A percentile compares a stretch with the other conserved stretches of the same genome.
Evolutionary conservation across 352 stramenopile species (phyloP).

Genomic region (Phytophthora tentaculata): DNA sequence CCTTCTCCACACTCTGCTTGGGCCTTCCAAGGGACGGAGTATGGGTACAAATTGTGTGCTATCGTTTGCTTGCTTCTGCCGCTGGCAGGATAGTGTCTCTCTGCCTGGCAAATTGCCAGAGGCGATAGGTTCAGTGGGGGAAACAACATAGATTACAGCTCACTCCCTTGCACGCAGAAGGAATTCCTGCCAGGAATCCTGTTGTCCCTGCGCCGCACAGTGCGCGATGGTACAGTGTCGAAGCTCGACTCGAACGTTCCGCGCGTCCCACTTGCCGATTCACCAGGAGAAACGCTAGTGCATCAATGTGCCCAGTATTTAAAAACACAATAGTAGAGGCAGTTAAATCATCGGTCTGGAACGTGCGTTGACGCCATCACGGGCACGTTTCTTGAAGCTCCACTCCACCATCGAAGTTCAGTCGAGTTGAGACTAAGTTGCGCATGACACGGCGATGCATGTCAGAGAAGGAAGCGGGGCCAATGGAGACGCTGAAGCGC

Average conservation of each 20-base stretch:
- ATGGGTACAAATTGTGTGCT: conserved; percentile 17
- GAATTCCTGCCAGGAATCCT: too few species aligned
- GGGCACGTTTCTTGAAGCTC: conserved; percentile 2
- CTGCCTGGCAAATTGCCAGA: background rate
- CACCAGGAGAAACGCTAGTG: too few species aligned
- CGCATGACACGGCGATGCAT: too few species aligned
- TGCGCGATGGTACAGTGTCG: background rate
- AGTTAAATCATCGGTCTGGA: background rate
- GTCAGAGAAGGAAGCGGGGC: background rate
- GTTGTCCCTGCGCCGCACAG: too few species aligned
- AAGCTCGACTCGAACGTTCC: background rate
- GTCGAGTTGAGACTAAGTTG: background rate
- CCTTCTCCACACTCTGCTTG: background rate
- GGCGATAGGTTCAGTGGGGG: background rate
- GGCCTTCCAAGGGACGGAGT: background rate
- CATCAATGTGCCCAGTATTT: too few species aligned
- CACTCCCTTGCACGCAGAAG: too few species aligned
- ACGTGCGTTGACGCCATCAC: conserved; percentile 5
- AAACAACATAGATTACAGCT: background rate
- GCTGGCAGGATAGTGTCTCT: background rate
- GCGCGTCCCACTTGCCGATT: too few species aligned
- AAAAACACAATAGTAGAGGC: too few species aligned
- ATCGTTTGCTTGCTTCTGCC: background rate
- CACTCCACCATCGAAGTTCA: conserved; percentile 1
- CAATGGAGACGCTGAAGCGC: conserved; percentile 4